Evolutionary conservation across 2,329 filamentous ascomycete species (phyloP).

Genomic region (Penicillium psychrosexuale): DNA sequence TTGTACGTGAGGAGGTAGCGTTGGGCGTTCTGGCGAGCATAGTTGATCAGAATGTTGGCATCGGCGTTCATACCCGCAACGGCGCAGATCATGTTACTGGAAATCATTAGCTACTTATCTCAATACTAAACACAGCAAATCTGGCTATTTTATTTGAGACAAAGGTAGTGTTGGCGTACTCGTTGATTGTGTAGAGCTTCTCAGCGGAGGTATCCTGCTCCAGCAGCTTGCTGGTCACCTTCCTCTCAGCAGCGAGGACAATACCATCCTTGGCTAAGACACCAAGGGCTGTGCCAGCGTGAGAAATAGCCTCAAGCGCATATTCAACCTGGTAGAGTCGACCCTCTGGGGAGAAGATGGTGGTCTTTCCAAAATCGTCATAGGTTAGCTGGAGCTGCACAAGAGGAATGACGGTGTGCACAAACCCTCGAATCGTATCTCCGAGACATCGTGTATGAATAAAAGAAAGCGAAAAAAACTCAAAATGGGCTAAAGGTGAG

Average conservation of each 20-base stretch:
- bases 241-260: slow-evolving; percentile 94
- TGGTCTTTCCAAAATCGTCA: slow-evolving; percentile 63
- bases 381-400: slow-evolving; percentile 38
- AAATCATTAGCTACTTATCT: slow-evolving; percentile 15
- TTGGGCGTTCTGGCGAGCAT: slow-evolving; percentile 94
- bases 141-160: not conserved
- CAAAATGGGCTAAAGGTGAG: slow-evolving; percentile 12
- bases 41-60: slow-evolving; percentile 99
- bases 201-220: slow-evolving; percentile 99
- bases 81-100: slow-evolving; percentile 98
- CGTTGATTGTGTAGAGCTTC: slow-evolving; percentile 99
- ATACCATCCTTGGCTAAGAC: slow-evolving; percentile 98
- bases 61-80: slow-evolving; percentile 99
- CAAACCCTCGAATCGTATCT: slow-evolving; percentile 95
- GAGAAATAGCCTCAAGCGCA: slow-evolving; percentile 96
- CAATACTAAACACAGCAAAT: not conserved
- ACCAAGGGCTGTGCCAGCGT: slow-evolving; percentile 93
- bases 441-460: slow-evolving; percentile 70
- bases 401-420: slow-evolving; percentile 25
- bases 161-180: slow-evolving; percentile 58
- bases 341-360: slow-evolving; percentile 99
- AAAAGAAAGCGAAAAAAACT: slow-evolving; percentile 10
- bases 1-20: slow-evolving; percentile 98
- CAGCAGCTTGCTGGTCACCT: slow-evolving; percentile 97
- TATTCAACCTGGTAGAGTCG: slow-evolving; percentile 99